Base-by-base conservation (phyloP, 805 yeast genomes). In the Candida insectorum region DNA sequence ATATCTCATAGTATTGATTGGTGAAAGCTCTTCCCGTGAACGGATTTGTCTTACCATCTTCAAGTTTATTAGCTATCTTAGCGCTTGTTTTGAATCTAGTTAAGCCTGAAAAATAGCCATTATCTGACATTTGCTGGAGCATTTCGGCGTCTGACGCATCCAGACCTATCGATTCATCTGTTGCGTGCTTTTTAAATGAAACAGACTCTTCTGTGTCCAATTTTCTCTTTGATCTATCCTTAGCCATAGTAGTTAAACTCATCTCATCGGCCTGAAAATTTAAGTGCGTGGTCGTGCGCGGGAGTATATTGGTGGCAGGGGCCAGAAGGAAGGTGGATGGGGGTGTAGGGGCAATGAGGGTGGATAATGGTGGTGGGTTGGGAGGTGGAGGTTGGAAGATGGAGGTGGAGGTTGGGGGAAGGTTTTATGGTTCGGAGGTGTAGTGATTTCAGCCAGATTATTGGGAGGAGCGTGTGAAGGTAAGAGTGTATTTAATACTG, bases 1-100 rank as follows among this genome's bases (percentile, higher is more conserved):
- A 68, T 40, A 93, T 93, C 41, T 78, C 85, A 47, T 79, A 73
- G 59, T 93, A 93, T 50, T 79, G 76, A 34, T 76, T 62, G 5
- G 83, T 57, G 48, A 83, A 80, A 13, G 54, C 45, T 8, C 60
- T 45, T 9, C 93, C 95, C 1, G 88, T 85, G 65, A 93, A 91
- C 5, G 96, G 93, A 52, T 91, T 93, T 17, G 45, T 45, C 0
- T 64, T 58, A 1, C 79, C 84, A 40, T 63, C 52, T 55, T 84
- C 91, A 31, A 85, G 60, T 13, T 46, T 51, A 30, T 64, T 64
- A 3, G 91, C 89, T 41, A 77, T 77, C 28, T 60, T 62, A 7
- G 85, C 78, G 9, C 85, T 79, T 8, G 95, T 83, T 25, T 73
- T 50, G 51, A 79, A 84, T 40, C 88, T 75, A 17, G 55, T 54